A percentile compares a stretch with the other conserved stretches of the same genome.
These are phyloP conservation scores for Phytophthora crassamura DNA, from an alignment of 352 stramenopile genomes.

Conservation along the genomic window DNA sequence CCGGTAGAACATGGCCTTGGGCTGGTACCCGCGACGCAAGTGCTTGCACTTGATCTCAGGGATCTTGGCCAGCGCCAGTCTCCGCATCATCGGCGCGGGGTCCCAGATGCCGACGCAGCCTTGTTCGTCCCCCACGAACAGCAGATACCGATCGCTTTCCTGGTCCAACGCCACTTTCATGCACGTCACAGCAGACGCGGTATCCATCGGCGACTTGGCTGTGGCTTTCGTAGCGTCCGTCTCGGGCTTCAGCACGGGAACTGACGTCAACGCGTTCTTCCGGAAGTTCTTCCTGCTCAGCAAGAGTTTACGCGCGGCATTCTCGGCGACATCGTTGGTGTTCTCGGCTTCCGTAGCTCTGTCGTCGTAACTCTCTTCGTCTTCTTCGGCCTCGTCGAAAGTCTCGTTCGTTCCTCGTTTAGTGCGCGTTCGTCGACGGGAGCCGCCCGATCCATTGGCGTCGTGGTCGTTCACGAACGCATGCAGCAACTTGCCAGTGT, in stretches of 20 bases:
- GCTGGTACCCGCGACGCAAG: constrained; percentile 65
- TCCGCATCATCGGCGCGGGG: constrained; percentile 53
- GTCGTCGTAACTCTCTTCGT: constrained; percentile 1
- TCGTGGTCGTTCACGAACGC: constrained; percentile 61
- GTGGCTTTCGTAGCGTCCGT: background rate
- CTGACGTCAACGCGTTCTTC: constrained; percentile 31
- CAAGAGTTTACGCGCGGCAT: constrained; percentile 50
- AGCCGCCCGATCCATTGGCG: background rate
- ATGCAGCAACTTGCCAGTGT: constrained; percentile 60
- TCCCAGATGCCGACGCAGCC: constrained; percentile 62
- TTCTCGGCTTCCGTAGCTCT: constrained; percentile 20
- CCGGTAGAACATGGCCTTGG: constrained; percentile 63
- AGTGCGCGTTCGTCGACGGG: background rate
- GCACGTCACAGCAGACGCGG: constrained; percentile 44
- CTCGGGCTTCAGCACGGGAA: constrained; percentile 10
- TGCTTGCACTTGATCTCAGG: constrained; percentile 70
- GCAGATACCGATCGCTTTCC: constrained; percentile 43
- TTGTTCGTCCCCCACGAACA: constrained; percentile 69
- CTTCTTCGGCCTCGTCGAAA: constrained; percentile 18
- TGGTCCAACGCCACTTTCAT: constrained; percentile 70
- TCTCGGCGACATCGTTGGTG: constrained; percentile 44
- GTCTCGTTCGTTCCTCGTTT: constrained; percentile 16
- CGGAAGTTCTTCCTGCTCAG: constrained; percentile 19
- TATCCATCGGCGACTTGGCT: constrained; percentile 13
- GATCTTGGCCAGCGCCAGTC: constrained; percentile 60